phyloP scores from a whole-genome alignment of 768 basidiomycete genomes.

The Pholiota conissans region DNA sequence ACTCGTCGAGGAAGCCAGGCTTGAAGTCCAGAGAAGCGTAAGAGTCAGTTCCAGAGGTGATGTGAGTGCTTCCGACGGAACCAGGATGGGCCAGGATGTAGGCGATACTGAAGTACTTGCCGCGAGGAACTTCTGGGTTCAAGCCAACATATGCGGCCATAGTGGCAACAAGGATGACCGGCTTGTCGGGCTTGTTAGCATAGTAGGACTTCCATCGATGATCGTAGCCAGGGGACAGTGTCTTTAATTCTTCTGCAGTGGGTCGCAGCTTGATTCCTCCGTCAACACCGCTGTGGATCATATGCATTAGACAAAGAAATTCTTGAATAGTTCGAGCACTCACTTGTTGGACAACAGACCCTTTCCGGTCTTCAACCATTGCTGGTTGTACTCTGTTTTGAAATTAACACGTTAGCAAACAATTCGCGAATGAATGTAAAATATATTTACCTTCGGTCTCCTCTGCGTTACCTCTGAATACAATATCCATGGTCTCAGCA shows the following conservation, averaged over 20 bases:
- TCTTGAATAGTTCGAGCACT: slow-evolving; percentile 4
- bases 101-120: slow-evolving; percentile 23
- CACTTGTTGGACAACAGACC: slow-evolving; percentile 60
- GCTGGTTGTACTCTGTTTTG: slow-evolving; percentile 17
- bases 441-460: slow-evolving; percentile 38
- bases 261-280: slow-evolving; percentile 61
- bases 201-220: slow-evolving; percentile 52
- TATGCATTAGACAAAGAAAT: slow-evolving; percentile 11
- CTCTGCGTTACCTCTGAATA: slow-evolving; percentile 39
- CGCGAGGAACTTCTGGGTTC: slow-evolving; percentile 13
- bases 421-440: background rate
- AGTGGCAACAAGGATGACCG: slow-evolving; percentile 44
- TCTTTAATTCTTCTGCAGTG: slow-evolving; percentile 43
- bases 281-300: slow-evolving; percentile 43
- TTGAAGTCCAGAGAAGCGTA: slow-evolving; percentile 25
- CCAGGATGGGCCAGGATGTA: slow-evolving; percentile 37
- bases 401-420: background rate
- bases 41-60: slow-evolving; percentile 30
- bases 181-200: slow-evolving; percentile 52
- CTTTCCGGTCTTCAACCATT: slow-evolving; percentile 35
- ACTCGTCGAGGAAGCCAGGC: slow-evolving; percentile 23
- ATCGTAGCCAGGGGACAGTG: slow-evolving; percentile 49
- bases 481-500: slow-evolving; percentile 47
- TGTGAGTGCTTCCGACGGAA: slow-evolving; percentile 35
- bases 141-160: slow-evolving; percentile 29